Conservation (phyloP, 768 basidiomycete genomes). For the Polyporus arcularius region DNA sequence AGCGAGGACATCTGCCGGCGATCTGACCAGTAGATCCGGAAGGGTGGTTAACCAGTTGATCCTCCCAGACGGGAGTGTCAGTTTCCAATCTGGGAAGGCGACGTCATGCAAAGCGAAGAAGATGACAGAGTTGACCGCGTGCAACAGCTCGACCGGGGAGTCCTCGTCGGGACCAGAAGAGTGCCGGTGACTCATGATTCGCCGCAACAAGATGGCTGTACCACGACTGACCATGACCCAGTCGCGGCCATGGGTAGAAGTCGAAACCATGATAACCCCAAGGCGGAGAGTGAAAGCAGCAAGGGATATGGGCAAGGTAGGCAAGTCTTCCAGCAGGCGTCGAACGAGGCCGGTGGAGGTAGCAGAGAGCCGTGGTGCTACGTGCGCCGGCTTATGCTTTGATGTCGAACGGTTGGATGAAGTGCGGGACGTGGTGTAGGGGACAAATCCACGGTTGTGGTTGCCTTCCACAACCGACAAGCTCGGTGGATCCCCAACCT, state of each 20-base stretch:
- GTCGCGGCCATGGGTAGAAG: background rate
- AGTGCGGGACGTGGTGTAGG: too few relatives aligned
- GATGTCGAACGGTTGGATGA: too few relatives aligned
- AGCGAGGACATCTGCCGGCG: background rate
- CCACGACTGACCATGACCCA: background rate
- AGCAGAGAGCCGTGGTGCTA: background rate
- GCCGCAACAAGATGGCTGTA: background rate
- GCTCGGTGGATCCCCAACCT: too few relatives aligned
- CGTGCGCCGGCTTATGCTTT: too few relatives aligned
- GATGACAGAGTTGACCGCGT: constrained; percentile 1
- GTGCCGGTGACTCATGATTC: background rate
- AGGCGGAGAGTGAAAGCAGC: background rate
- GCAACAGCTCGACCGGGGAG: background rate
- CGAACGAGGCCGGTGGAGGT: background rate
- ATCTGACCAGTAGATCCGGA: background rate
- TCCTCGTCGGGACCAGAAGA: background rate
- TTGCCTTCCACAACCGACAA: background rate
- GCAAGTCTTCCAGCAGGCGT: background rate
- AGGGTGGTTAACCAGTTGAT: background rate
- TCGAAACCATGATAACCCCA: background rate
- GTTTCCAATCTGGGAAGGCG: background rate
- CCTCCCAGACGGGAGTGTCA: background rate
- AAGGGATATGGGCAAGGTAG: background rate
- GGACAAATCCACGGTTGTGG: too few relatives aligned
- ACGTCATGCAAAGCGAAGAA: background rate